These are phyloP conservation scores for Heritiera littoralis DNA, from an alignment of 345 rosid genomes.

Conservation along the genomic window DNA sequence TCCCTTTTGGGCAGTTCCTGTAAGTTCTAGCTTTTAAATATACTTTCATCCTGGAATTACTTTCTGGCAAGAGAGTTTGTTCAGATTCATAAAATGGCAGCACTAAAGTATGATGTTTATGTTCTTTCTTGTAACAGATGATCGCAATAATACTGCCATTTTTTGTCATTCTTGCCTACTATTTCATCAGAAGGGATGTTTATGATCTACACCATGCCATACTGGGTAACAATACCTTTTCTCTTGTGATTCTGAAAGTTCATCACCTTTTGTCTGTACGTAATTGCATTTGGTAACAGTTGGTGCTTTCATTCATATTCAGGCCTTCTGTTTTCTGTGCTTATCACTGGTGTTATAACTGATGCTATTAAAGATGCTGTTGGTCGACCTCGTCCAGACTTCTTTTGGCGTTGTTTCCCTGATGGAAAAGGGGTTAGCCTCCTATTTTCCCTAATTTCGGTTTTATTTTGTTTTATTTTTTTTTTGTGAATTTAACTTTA, in stretches of 20 bases:
- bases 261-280: slow-evolving; percentile 10
- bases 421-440: slow-evolving; percentile 74
- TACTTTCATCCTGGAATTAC: not conserved
- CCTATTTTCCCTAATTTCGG: not conserved
- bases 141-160: slow-evolving; percentile 70
- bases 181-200: slow-evolving; percentile 71
- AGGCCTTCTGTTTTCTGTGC: slow-evolving; percentile 82
- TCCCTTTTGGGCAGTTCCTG: slow-evolving; percentile 91
- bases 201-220: slow-evolving; percentile 90
- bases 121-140: slow-evolving; percentile 49
- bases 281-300: slow-evolving; percentile 1
- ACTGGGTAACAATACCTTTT: slow-evolving; percentile 52
- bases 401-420: slow-evolving; percentile 98
- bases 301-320: slow-evolving; percentile 23
- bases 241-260: slow-evolving; percentile 20
- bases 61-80: slow-evolving; percentile 15
- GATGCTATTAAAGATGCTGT: slow-evolving; percentile 93
- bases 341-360: slow-evolving; percentile 78
- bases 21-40: slow-evolving; percentile 38
- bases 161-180: slow-evolving; percentile 54
- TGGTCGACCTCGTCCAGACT: slow-evolving; percentile 95
- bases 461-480: not conserved
- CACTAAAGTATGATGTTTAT: not conserved
- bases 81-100: slow-evolving; percentile 16
- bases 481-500: not conserved